phyloP scores from a whole-genome alignment of 1,284 basidiomycete genomes.

The Volvariella surrecta region DNA sequence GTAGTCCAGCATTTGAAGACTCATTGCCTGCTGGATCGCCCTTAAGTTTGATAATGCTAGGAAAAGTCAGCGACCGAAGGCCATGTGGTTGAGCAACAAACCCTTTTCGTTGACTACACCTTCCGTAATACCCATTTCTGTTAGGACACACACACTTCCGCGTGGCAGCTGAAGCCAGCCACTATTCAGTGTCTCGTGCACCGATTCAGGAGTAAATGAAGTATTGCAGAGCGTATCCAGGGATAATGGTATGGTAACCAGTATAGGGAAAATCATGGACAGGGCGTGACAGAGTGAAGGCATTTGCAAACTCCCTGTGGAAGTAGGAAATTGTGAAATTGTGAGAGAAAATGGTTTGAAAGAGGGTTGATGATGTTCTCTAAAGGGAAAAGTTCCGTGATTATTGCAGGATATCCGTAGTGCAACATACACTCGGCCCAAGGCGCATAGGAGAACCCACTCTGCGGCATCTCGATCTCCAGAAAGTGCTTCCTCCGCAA shows the following conservation, averaged over 20 bases:
- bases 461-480: constrained; percentile 70
- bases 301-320: constrained; percentile 18
- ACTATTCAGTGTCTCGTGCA: constrained; percentile 66
- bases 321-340: constrained; percentile 50
- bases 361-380: constrained; percentile 60
- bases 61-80: neutral
- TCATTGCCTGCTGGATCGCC: constrained; percentile 62
- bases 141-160: constrained; percentile 49
- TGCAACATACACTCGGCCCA: constrained; percentile 58
- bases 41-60: constrained; percentile 53
- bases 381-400: constrained; percentile 21
- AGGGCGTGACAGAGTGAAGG: constrained; percentile 48
- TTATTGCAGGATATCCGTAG: neutral
- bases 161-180: constrained; percentile 69
- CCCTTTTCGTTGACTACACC: constrained; percentile 50
- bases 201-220: constrained; percentile 57
- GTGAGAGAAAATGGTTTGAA: constrained; percentile 64
- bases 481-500: constrained; percentile 57
- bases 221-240: constrained; percentile 54
- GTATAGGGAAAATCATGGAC: constrained; percentile 43
- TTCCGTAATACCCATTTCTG: constrained; percentile 58
- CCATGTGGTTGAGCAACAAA: constrained; percentile 14
- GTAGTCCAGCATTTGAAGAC: constrained; percentile 67
- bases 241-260: constrained; percentile 43
- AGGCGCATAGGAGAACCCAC: constrained; percentile 60